Evolutionary conservation across 805 yeast species (phyloP).

Genomic region (Pichia rugopelliculosa): DNA sequence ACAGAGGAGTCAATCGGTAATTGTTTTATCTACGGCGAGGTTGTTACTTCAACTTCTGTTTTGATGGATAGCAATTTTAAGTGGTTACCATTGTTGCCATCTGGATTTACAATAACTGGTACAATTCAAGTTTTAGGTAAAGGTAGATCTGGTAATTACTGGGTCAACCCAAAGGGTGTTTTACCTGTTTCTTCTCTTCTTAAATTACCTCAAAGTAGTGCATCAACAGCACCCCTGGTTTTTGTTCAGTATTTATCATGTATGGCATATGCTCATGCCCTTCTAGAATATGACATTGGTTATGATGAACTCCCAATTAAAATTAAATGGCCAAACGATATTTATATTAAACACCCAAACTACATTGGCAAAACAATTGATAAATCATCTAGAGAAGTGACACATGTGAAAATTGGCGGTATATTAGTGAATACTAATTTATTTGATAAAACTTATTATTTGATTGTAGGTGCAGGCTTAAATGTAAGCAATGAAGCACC

Average conservation of each 20-base stretch:
- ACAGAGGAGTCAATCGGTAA: slow-evolving; percentile 46
- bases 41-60: slow-evolving; percentile 79
- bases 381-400: slow-evolving; percentile 40
- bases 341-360: slow-evolving; percentile 68
- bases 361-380: slow-evolving; percentile 30
- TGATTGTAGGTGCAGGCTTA: slow-evolving; percentile 82
- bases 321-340: slow-evolving; percentile 96
- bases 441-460: slow-evolving; percentile 47
- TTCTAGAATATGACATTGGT: slow-evolving; percentile 42
- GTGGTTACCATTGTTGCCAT: slow-evolving; percentile 53
- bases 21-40: slow-evolving; percentile 70
- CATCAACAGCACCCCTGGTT: slow-evolving; percentile 49
- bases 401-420: slow-evolving; percentile 75
- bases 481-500: slow-evolving; percentile 85
- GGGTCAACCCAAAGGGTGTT: slow-evolving; percentile 94
- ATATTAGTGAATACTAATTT: slow-evolving; percentile 74
- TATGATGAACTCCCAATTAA: slow-evolving; percentile 71
- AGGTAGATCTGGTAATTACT: slow-evolving; percentile 90
- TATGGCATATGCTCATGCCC: slow-evolving; percentile 75
- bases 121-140: slow-evolving; percentile 84
- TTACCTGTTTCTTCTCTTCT: slow-evolving; percentile 72
- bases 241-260: slow-evolving; percentile 82
- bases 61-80: slow-evolving; percentile 66
- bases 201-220: slow-evolving; percentile 42
- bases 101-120: slow-evolving; percentile 65